phyloP scores from a whole-genome alignment of 345 rosid species.

The Citrus maxima region DNA sequence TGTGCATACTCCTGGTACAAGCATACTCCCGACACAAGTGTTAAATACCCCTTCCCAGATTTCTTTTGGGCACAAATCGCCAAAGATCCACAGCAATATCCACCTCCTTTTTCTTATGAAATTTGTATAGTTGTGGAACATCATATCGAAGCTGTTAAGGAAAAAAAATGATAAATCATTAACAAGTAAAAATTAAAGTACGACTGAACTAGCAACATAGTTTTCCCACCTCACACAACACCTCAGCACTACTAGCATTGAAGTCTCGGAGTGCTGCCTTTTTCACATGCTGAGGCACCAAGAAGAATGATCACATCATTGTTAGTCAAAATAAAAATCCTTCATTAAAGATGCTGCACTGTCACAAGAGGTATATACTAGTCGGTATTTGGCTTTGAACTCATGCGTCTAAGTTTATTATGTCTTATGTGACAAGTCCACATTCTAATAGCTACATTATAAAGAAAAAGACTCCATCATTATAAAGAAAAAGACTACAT shows the following conservation, averaged over 20 bases:
- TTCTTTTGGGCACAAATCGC: conserved; percentile 72
- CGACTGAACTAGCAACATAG: neutral
- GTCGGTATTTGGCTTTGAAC: neutral
- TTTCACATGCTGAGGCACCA: conserved; percentile 61
- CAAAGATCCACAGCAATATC: conserved; percentile 93
- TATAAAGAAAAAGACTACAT: neutral
- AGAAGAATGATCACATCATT: neutral
- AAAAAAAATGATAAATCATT: conserved; percentile 4
- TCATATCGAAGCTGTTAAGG: conserved; percentile 66
- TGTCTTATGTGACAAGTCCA: neutral
- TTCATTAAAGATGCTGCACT: neutral
- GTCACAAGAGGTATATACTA: neutral
- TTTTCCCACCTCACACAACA: conserved; percentile 67
- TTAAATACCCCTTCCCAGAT: conserved; percentile 10
- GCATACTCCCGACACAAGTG: neutral
- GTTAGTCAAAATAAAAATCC: neutral
- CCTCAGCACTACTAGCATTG: conserved; percentile 83
- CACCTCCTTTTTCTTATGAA: conserved; percentile 83
- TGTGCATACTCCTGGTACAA: neutral
- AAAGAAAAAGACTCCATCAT: neutral
- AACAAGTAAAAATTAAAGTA: neutral
- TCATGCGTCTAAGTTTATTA: neutral
- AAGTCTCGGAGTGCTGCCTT: conserved; percentile 69
- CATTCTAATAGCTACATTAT: neutral
- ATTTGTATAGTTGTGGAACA: conserved; percentile 77